Evolutionary conservation across 1,139 yeast species (phyloP).

Genomic region (Debaryomycetaceae sp.): DNA sequence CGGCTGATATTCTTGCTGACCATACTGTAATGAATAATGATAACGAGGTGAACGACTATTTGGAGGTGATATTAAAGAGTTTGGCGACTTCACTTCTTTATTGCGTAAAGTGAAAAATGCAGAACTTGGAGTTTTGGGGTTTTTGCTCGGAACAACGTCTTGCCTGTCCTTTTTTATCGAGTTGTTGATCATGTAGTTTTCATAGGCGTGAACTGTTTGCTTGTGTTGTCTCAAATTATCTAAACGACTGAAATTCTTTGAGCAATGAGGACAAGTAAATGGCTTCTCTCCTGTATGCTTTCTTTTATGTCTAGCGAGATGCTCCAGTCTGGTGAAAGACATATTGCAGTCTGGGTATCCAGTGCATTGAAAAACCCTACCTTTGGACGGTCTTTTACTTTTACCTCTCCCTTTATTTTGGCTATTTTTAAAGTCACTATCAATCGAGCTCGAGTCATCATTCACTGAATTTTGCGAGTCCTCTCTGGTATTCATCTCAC

Average conservation of each 20-base stretch:
- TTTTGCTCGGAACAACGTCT: not conserved
- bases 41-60: slow-evolving; percentile 13
- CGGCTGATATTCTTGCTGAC: not conserved
- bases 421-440: not conserved
- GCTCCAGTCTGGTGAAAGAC: slow-evolving; percentile 88
- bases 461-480: not conserved
- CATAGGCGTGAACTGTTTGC: slow-evolving; percentile 88
- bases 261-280: slow-evolving; percentile 80
- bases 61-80: slow-evolving; percentile 19
- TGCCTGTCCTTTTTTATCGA: slow-evolving; percentile 3
- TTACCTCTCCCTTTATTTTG: slow-evolving; percentile 10
- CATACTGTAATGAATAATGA: not conserved
- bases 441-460: not conserved
- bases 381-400: slow-evolving; percentile 45
- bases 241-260: slow-evolving; percentile 74
- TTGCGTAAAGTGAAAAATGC: slow-evolving; percentile 6
- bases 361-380: slow-evolving; percentile 75
- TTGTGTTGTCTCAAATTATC: slow-evolving; percentile 91
- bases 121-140: slow-evolving; percentile 10
- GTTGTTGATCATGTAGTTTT: slow-evolving; percentile 39
- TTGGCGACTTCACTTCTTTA: not conserved
- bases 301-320: slow-evolving; percentile 85
- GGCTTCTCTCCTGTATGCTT: slow-evolving; percentile 97
- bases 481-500: not conserved
- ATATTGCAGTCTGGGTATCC: slow-evolving; percentile 86